Percentiles rank a stretch among this genome's conserved stretches.
These are phyloP conservation scores for Arbutus unedo DNA, from an alignment of 148 eudicot genomes.

Conservation along the genomic window DNA sequence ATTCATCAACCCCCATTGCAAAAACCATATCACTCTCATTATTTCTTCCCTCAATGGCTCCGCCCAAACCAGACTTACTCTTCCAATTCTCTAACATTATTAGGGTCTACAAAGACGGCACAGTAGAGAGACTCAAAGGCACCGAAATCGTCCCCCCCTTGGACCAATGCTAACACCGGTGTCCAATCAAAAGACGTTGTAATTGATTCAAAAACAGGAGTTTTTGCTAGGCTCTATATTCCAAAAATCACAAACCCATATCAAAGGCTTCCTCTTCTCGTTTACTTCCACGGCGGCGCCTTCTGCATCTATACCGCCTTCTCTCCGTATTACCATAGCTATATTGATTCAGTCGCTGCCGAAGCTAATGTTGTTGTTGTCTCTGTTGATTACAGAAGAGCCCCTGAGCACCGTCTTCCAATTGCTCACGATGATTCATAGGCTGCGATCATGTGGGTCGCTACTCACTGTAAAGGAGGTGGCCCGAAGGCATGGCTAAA, in stretches of 20 bases:
- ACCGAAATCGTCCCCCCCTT: conserved; percentile 23
- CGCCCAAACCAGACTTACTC: not conserved
- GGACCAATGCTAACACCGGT: conserved; percentile 14
- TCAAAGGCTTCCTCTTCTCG: conserved; percentile 38
- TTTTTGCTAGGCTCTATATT: conserved; percentile 39
- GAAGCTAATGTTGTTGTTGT: too few species aligned
- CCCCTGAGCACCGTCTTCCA: too few species aligned
- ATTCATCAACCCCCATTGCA: too few species aligned
- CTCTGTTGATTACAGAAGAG: too few species aligned
- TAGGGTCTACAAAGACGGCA: conserved; percentile 28
- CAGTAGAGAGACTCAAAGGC: conserved; percentile 27
- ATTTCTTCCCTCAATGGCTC: not conserved
- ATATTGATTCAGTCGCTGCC: too few species aligned
- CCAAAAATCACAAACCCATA: conserved; percentile 21
- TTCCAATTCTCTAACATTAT: not conserved
- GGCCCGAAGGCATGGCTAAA: conserved; percentile 44
- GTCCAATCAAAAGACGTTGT: conserved; percentile 35
- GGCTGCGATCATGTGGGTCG: too few species aligned
- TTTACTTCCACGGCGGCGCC: too few species aligned
- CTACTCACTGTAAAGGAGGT: not conserved
- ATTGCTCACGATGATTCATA: too few species aligned
- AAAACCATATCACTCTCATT: not conserved
- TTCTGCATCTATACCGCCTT: too few species aligned
- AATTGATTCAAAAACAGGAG: conserved; percentile 15
- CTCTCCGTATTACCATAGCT: too few species aligned